Percentiles rank a stretch among this genome's conserved stretches.
Evolutionary conservation across 257 asterid genomes (phyloP).

Genomic region (Solanum clarkiae): DNA sequence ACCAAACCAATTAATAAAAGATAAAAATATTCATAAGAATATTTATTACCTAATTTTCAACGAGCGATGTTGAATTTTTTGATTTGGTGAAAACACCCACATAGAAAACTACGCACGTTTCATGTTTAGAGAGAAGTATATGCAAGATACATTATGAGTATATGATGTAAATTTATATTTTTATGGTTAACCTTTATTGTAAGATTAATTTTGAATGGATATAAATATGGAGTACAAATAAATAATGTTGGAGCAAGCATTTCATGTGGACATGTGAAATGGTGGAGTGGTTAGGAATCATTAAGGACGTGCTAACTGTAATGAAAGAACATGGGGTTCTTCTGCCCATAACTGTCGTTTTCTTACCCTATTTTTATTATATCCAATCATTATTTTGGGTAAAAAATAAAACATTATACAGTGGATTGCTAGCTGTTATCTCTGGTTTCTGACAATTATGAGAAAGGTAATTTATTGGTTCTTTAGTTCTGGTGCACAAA

Average conservation of each 20-base stretch:
- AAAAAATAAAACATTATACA: neutral
- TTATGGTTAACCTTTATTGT: too few species aligned
- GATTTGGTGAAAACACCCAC: neutral
- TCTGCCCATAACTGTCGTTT: neutral
- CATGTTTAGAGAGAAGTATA: neutral
- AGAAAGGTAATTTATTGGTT: neutral
- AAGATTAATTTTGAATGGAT: neutral
- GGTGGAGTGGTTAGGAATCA: constrained; percentile 16
- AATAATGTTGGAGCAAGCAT: neutral
- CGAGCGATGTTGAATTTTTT: neutral
- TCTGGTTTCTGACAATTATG: neutral
- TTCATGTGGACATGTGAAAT: constrained; percentile 13
- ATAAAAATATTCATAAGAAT: too few species aligned
- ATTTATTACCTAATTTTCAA: neutral
- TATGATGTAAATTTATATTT: neutral
- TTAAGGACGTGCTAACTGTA: constrained; percentile 9
- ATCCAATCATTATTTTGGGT: neutral
- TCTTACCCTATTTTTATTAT: neutral
- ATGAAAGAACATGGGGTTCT: neutral
- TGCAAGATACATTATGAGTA: neutral
- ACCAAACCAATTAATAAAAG: neutral
- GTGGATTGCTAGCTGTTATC: neutral
- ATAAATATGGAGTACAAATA: neutral
- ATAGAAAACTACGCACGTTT: neutral
- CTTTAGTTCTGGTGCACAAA: neutral